Conservation (phyloP, 202 grass and related monocot genomes). For the Panicum virgatum region DNA sequence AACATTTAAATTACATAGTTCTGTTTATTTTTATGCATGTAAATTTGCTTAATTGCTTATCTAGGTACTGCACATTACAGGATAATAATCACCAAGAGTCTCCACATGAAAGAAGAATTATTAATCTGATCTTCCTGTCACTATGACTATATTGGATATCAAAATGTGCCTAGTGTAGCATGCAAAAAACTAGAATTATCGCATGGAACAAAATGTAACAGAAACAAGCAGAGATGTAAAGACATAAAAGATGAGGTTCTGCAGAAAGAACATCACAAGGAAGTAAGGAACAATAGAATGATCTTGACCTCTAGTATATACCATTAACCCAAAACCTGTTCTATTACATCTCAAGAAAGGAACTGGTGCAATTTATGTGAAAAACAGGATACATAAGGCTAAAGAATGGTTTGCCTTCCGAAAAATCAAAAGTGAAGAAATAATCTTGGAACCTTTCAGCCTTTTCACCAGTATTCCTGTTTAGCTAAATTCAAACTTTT, state of each 20-base stretch:
- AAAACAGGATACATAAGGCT: background rate
- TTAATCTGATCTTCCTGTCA: background rate
- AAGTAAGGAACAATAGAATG: background rate
- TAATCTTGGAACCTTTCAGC: background rate
- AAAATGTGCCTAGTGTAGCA: background rate
- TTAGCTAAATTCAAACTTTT: background rate
- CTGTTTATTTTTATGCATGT: background rate
- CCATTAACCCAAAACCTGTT: background rate
- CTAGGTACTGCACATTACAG: background rate
- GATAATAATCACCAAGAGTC: background rate
- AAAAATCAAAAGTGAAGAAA: background rate
- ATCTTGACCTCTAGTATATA: background rate
- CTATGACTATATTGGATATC: background rate
- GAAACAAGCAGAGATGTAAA: background rate
- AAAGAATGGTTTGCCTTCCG: background rate
- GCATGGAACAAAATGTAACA: background rate
- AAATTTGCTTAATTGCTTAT: background rate
- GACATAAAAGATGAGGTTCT: background rate
- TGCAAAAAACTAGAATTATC: background rate
- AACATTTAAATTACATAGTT: conserved; percentile 2
- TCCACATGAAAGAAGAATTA: background rate
- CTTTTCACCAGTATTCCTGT: background rate
- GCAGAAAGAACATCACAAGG: background rate
- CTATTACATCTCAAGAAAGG: background rate
- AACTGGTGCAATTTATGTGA: background rate